Evolutionary conservation across 2,329 filamentous ascomycete genomes (phyloP), one percentile per base, ranked within the genome.

Genomic region (Calonectria honghensis): DNA sequence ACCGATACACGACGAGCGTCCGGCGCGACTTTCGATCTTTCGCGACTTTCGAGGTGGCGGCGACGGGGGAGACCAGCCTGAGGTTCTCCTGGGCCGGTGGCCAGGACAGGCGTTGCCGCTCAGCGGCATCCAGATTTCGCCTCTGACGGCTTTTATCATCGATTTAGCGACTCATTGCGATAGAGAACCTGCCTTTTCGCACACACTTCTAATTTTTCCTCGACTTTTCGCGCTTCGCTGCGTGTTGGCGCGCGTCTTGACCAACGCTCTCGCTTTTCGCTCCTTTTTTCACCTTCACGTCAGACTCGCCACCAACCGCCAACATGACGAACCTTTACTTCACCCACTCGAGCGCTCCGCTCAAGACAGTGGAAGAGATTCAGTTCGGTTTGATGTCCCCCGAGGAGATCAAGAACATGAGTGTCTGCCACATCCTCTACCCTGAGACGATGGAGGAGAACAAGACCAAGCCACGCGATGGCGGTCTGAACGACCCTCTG

Each of bases 361-460:
- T 98, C 91, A 96, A 97, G 90, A 98, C 94, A 79, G 96, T 99
- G 83, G 94, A 98, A 91, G 97, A 99, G 91, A 98, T 99, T 82
- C 97, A 99, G 90, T 99, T 99, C 85, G 97, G 97, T 84, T 92
- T 99, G 84, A 92, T 99, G 86, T 98, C 97, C 45, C 97, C 97
- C 32, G 97, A 99, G 85, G 97, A 99, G 89, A 98, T 98, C 87
- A 98, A 99, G 90, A 96, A 94, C 83, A 97, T 98, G 95, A 98
- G 96, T 87, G 96, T 98, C 77, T 94, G 93, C 81, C 95, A 98
- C 85, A 96, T 99, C 85, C 91, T 97, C 85, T 98, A 98, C 84
- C 96, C 97, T n/a, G 97, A 99, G 89, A 98, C 97, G 35, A 98
- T 99, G 97, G 97, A 99, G 84, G 97, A 99, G 86, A 94, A 94